Evolutionary conservation across 2,329 filamentous ascomycete genomes (phyloP).

Genomic region (Aspergillus sclerotialis): DNA sequence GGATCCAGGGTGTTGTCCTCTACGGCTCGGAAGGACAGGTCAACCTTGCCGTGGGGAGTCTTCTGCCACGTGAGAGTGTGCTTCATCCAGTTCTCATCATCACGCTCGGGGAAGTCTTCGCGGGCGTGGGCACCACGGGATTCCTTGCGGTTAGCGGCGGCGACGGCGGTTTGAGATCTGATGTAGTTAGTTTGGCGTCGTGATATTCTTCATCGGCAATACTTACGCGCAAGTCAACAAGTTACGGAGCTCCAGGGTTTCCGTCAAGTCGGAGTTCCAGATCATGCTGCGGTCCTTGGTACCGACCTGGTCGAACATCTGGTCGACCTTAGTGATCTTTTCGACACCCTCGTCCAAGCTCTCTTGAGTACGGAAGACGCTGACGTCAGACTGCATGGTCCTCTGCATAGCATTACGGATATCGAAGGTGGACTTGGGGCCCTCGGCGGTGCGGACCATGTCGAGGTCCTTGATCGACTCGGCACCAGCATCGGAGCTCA

Average conservation of each 20-base stretch:
- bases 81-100: constrained; percentile 99
- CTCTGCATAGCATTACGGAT: constrained; percentile 92
- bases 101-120: constrained; percentile 92
- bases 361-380: constrained; percentile 92
- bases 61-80: constrained; percentile 96
- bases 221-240: constrained; percentile 92
- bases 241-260: constrained; percentile 93
- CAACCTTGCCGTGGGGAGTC: constrained; percentile 77
- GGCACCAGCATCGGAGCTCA: constrained; percentile 78
- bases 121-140: constrained; percentile 94
- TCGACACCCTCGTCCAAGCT: constrained; percentile 86
- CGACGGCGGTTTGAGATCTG: constrained; percentile 80
- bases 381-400: constrained; percentile 95
- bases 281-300: constrained; percentile 99
- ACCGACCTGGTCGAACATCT: constrained; percentile 71
- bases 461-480: constrained; percentile 82
- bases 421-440: constrained; percentile 80
- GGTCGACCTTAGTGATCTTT: constrained; percentile 80
- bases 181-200: constrained; percentile 7
- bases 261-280: constrained; percentile 96
- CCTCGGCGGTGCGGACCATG: constrained; percentile 73
- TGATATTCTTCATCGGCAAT: constrained; percentile 7
- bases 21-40: constrained; percentile 80
- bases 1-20: constrained; percentile 80
- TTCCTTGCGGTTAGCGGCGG: constrained; percentile 91